Evolutionary conservation across 208 protist species (phyloP), one percentile per base, ranked within the genome.

Genomic region (Crithidia bombi): DNA sequence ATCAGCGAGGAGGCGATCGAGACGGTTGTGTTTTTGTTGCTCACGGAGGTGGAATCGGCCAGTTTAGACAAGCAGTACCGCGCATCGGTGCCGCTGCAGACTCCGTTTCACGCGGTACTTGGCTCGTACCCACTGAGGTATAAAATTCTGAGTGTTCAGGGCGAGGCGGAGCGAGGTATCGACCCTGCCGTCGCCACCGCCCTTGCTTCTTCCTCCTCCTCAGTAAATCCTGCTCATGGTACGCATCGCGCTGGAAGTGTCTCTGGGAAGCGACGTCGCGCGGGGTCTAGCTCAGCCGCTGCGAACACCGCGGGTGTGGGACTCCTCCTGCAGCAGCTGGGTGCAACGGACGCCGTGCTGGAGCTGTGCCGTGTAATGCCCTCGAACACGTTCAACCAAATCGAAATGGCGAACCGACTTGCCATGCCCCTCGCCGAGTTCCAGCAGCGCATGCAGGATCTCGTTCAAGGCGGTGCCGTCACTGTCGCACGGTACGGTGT

Each of bases 11-110:
- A 94, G 63, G 83, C 80, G 2, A 73, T 94, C 28, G 91, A 93
- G 70, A 96, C 89, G 19, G 65, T 96, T 15, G 68, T 96, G 0
- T 96, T 94, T 57, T 58, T 92, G 49, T 33, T 96, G 33, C 47
- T 93, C 3, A 78, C 79, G 2, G 57, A 46, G 15, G 50, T 57
- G 2, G 55, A 46, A 5, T 32, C 23, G 25, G 9, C 57, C 14
- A 11, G 14, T 23, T 17, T n/a, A 2, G 26, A 38, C 2, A 38
- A 12, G 15, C 26, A 12, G 19, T 28, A 39, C 59, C 0, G 36
- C 23, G 35, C 3, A 23, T n/a, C n/a, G n/a, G n/a, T n/a, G n/a
- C n/a, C n/a, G 32, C 44, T 76, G 51, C 49, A 36, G 2, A 44
- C 52, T 28, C 69, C 75, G 56, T 82, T 91, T 51, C 73, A 67